These are phyloP conservation scores for Chytriomyces sp. DNA, from an alignment of 192 early-diverging fungal species.

Conservation along the genomic window DNA sequence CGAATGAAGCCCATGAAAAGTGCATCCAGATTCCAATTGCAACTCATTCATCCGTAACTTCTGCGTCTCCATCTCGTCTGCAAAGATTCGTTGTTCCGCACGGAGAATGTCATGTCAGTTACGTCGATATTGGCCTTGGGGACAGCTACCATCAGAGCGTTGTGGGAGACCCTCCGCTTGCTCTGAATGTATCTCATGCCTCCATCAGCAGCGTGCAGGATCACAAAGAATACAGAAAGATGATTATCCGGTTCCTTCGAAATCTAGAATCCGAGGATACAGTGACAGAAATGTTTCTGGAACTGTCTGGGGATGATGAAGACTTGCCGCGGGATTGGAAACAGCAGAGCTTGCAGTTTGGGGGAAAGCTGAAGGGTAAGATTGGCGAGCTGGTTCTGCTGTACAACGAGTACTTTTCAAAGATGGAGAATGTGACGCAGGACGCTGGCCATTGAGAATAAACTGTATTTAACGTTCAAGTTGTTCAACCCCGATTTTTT, in stretches of 20 bases:
- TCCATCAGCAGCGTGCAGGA: slow-evolving; percentile 6
- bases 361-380: slow-evolving; percentile 9
- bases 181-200: not conserved
- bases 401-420: slow-evolving; percentile 24
- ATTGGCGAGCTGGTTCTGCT: slow-evolving; percentile 19
- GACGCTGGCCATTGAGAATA: not conserved
- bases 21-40: not conserved
- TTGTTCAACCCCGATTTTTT: no score
- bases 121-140: not conserved
- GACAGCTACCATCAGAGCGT: not conserved
- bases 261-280: slow-evolving; percentile 19
- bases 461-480: not conserved
- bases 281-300: slow-evolving; percentile 9
- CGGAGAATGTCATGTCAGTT: slow-evolving; percentile 2
- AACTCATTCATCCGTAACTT: not conserved
- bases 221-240: slow-evolving; percentile 2
- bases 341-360: slow-evolving; percentile 5
- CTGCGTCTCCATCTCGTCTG: not conserved
- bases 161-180: not conserved
- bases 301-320: not conserved
- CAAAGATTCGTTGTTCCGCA: not conserved
- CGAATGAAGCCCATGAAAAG: not conserved
- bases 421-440: slow-evolving; percentile 19
- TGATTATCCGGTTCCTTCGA: slow-evolving; percentile 11
- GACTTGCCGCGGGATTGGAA: slow-evolving; percentile 15